Percentiles rank a stretch among this genome's conserved stretches.
Evolutionary conservation across 441 rosid species (phyloP).

Genomic region (Erodium trifolium): DNA sequence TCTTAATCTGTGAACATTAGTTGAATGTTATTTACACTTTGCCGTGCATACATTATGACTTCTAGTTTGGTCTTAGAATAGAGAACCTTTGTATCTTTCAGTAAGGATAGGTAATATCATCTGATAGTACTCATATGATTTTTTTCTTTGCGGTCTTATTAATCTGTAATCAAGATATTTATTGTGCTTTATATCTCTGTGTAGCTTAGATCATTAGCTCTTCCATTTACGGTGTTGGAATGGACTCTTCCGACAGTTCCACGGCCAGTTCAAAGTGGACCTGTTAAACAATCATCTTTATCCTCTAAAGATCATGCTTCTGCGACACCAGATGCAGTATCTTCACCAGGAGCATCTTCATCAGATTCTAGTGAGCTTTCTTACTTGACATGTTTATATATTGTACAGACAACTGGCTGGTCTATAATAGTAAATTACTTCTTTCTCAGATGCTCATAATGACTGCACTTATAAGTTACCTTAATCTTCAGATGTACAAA

Average conservation of each 20-base stretch:
- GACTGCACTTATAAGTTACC: constrained; percentile 18
- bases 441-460: constrained; percentile 15
- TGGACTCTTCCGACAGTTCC: constrained; percentile 99
- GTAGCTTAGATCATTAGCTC: constrained; percentile 99
- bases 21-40: background rate
- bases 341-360: constrained; percentile 35
- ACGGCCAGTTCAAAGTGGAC: constrained; percentile 51
- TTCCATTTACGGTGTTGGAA: constrained; percentile 97
- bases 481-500: constrained; percentile 36
- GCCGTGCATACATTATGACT: background rate
- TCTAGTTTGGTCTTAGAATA: background rate
- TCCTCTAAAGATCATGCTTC: constrained; percentile 32
- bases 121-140: background rate
- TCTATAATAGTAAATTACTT: constrained; percentile 10
- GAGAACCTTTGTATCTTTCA: background rate
- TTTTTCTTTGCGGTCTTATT: constrained; percentile 12
- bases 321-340: constrained; percentile 40
- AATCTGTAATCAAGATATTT: constrained; percentile 28
- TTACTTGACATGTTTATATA: constrained; percentile 16
- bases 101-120: background rate
- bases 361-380: constrained; percentile 66
- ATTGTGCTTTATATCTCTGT: constrained; percentile 37
- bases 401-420: constrained; percentile 16
- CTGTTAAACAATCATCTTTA: constrained; percentile 40
- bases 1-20: no score